Evolutionary conservation across 2,329 filamentous ascomycete genomes (phyloP), one percentile per base, ranked within the genome.

Genomic region (Trichophyton benhamiae): DNA sequence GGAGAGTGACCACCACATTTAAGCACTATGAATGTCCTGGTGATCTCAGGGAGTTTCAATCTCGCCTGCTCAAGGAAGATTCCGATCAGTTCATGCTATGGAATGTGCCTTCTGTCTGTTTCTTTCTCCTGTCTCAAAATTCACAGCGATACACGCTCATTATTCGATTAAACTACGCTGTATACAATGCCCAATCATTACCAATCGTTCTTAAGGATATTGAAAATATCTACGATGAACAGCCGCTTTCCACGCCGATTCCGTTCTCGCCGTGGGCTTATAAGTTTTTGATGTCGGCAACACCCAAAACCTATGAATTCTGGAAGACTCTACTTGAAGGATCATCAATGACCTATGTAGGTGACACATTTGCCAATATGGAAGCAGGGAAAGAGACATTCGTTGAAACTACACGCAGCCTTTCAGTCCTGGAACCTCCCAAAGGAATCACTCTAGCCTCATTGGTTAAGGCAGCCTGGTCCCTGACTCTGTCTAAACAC

Each of bases 101-200:
- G 27, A 30, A 30, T 30, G 27, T 30, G 27, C 27, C 27, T 30
- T 30, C 27, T 2, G 6, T 30, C 27, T 1, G 27, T 30, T 30
- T 30, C 27, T 30, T 30, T 30, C 6, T 30, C 27, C 36, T 42
- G 33, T 9, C 13, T 2, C 41, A 13, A 2, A n/a, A 55, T 3
- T 4, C n/a, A 9, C 30, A 42, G 2, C n/a, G 6, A 38, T 22
- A 38, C 11, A 25, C 20, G 1, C 48, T 52, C 11, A 13, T 86
- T 52, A 77, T 84, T 70, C 80, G 82, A 63, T 78, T 86, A 61
- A 84, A 82, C 0, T 83, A 86, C 68, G 80, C 83, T 0, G 82
- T 85, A 65, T 85, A 85, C 69, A 83, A 86, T 64, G 83, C 83
- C 65, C 81, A 85, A 48, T 84, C 80, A 64, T 76, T 85, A 6